phyloP scores from a whole-genome alignment of 768 basidiomycete species.

The Mycena vitilis region DNA sequence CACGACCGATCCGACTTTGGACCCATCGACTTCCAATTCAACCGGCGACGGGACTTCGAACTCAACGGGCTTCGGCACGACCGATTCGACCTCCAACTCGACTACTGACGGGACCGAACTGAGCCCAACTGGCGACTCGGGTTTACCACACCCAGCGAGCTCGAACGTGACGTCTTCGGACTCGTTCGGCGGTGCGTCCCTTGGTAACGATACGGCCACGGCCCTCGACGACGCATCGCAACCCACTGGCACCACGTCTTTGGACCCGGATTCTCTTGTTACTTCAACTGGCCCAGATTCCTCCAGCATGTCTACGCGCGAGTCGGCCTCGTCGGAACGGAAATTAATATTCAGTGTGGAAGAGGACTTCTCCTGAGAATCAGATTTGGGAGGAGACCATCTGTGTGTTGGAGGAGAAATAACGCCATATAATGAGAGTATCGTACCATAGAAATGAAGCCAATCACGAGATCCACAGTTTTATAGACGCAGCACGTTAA shows the following conservation, averaged over 20 bases:
- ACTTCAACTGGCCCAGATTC: neutral
- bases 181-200: neutral
- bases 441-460: too few relatives aligned
- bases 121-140: neutral
- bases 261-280: neutral
- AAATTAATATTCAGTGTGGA: neutral
- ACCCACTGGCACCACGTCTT: neutral
- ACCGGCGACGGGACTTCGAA: neutral
- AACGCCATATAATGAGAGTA: too few relatives aligned
- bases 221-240: neutral
- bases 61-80: neutral
- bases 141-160: too few relatives aligned
- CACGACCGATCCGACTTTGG: too few relatives aligned
- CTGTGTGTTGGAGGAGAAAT: too few relatives aligned
- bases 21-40: neutral
- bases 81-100: slow-evolving; percentile 2
- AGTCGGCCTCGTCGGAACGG: neutral
- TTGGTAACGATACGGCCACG: neutral
- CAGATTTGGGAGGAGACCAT: too few relatives aligned
- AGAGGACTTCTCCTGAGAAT: neutral
- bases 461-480: too few relatives aligned
- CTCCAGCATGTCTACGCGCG: neutral
- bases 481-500: neutral
- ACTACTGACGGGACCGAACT: neutral
- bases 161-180: too few relatives aligned